phyloP scores from a whole-genome alignment of 2,329 filamentous ascomycete species.

The Talaromyces islandicus region DNA sequence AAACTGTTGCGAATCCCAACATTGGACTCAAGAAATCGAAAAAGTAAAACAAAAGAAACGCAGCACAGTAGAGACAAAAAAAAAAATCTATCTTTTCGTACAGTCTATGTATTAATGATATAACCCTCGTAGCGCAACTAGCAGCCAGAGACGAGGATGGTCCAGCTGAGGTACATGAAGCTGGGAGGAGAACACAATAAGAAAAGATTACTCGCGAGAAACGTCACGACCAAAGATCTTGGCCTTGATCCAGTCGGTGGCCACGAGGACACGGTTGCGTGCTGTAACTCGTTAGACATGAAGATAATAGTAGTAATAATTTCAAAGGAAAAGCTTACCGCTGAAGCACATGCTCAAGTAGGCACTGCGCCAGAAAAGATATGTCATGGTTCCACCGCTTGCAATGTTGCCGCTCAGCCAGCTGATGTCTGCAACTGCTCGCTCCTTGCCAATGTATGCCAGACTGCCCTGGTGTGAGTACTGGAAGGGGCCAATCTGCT shows the following conservation, averaged over 20 bases:
- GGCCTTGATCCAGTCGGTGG: slow-evolving; percentile 94
- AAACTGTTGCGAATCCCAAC: neutral
- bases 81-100: neutral
- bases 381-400: slow-evolving; percentile 86
- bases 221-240: slow-evolving; percentile 96
- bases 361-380: slow-evolving; percentile 96
- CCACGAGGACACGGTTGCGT: slow-evolving; percentile 87
- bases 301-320: no score
- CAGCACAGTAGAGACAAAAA: neutral
- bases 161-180: neutral
- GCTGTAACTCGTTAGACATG: slow-evolving; percentile 47
- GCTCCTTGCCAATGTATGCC: slow-evolving; percentile 97
- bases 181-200: neutral
- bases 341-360: slow-evolving; percentile 99
- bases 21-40: neutral
- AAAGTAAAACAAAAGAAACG: neutral
- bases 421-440: slow-evolving; percentile 92
- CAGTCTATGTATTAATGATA: neutral
- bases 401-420: slow-evolving; percentile 98
- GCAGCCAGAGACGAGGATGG: neutral
- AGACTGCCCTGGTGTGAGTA: slow-evolving; percentile 97
- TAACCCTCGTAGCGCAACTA: neutral
- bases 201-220: slow-evolving; percentile 36
- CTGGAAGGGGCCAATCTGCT: slow-evolving; percentile 95
- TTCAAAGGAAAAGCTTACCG: slow-evolving; percentile 58